phyloP scores from a whole-genome alignment of 2,329 filamentous ascomycete species.

The Pseudogymnoascus sp. region DNA sequence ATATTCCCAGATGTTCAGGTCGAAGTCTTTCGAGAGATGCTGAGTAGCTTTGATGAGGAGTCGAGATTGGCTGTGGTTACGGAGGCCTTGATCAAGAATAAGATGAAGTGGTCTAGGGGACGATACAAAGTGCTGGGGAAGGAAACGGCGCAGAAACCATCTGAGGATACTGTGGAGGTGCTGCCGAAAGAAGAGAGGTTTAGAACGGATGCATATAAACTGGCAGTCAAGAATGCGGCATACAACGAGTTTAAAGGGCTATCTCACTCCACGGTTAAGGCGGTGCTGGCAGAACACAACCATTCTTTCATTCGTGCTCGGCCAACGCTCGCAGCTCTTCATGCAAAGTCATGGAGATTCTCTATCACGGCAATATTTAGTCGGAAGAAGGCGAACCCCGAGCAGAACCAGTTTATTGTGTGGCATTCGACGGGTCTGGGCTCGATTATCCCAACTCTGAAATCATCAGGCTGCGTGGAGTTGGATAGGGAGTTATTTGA shows the following conservation, averaged over 20 bases:
- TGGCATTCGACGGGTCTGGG: slow-evolving; percentile 53
- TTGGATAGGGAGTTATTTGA: slow-evolving; percentile 55
- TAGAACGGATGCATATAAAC: slow-evolving; percentile 58
- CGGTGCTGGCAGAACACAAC: slow-evolving; percentile 73
- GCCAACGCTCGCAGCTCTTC: slow-evolving; percentile 59
- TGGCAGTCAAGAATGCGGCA: slow-evolving; percentile 59
- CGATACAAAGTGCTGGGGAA: slow-evolving; percentile 46
- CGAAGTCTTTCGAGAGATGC: slow-evolving; percentile 77
- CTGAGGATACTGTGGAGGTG: slow-evolving; percentile 23
- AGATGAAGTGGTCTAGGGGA: slow-evolving; percentile 62
- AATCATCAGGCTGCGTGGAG: slow-evolving; percentile 57
- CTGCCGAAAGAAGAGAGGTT: slow-evolving; percentile 60
- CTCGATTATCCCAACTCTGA: slow-evolving; percentile 53
- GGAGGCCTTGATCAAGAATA: slow-evolving; percentile 67
- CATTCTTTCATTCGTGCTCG: slow-evolving; percentile 69
- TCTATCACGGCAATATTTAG: slow-evolving; percentile 65
- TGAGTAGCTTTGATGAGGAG: slow-evolving; percentile 66
- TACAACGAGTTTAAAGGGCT: slow-evolving; percentile 71
- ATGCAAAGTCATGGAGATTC: slow-evolving; percentile 70
- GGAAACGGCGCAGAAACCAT: slow-evolving; percentile 27
- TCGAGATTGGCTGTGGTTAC: slow-evolving; percentile 71
- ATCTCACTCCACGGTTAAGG: slow-evolving; percentile 65
- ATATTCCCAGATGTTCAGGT: slow-evolving; percentile 76
- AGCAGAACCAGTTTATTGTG: slow-evolving; percentile 55
- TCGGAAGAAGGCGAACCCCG: slow-evolving; percentile 51